A percentile compares a stretch with the other conserved stretches of the same genome.
Conservation (phyloP, 306 rosid species). For the Lotus japonicus region DNA sequence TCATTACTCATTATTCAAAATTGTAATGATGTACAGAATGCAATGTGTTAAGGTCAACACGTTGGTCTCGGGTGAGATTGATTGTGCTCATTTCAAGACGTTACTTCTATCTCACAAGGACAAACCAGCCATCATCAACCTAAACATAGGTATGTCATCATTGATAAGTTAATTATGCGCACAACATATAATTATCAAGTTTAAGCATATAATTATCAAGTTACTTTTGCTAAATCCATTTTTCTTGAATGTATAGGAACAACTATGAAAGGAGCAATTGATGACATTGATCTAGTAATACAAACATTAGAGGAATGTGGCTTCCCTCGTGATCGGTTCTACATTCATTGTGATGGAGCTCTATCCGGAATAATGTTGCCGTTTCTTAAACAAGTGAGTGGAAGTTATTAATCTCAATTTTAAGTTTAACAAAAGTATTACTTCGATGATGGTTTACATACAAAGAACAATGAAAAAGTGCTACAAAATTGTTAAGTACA, state of each 20-base stretch:
- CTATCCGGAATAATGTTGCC: constrained; percentile 68
- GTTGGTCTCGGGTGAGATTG: constrained; percentile 60
- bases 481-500: no score
- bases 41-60: constrained; percentile 46
- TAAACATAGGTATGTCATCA: constrained; percentile 42
- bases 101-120: constrained; percentile 43
- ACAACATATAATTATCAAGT: not conserved
- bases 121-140: constrained; percentile 65
- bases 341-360: constrained; percentile 70
- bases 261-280: constrained; percentile 62
- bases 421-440: no score
- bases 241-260: constrained; percentile 31
- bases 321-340: constrained; percentile 43
- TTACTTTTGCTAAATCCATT: no score
- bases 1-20: constrained; percentile 71
- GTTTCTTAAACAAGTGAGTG: constrained; percentile 44
- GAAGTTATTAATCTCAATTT: not conserved
- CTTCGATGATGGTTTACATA: no score
- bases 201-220: not conserved
- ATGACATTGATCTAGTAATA: constrained; percentile 50
- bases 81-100: constrained; percentile 42
- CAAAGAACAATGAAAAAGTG: no score
- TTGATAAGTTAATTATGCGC: no score
- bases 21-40: constrained; percentile 70
- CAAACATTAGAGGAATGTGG: constrained; percentile 48